Percentiles rank a stretch among this genome's conserved stretches.
Conservation (phyloP, 148 eudicot species). For the Chenopodium formosanum region DNA sequence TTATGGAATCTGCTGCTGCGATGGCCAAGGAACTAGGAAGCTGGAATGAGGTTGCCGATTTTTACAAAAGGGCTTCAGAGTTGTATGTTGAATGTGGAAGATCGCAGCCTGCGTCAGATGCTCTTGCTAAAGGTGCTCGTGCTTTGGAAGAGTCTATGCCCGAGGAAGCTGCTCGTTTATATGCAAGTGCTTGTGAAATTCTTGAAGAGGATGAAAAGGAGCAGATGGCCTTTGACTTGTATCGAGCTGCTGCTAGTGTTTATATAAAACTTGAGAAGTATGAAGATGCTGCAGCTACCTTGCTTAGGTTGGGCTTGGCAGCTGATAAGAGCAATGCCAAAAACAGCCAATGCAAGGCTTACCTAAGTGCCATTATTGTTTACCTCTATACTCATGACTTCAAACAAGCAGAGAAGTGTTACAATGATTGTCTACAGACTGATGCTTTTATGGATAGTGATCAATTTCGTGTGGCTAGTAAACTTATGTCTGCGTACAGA, state of each 20-base stretch:
- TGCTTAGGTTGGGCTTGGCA: slow-evolving; percentile 74
- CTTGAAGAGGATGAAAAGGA: slow-evolving; percentile 90
- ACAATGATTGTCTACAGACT: slow-evolving; percentile 81
- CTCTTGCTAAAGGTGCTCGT: slow-evolving; percentile 90
- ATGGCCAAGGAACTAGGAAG: slow-evolving; percentile 69
- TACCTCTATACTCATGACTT: slow-evolving; percentile 78
- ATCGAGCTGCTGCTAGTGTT: slow-evolving; percentile 63
- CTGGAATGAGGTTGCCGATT: slow-evolving; percentile 80
- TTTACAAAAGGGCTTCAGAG: slow-evolving; percentile 67
- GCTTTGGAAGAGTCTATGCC: slow-evolving; percentile 69
- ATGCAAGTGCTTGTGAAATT: slow-evolving; percentile 58
- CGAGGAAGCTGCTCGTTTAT: slow-evolving; percentile 63
- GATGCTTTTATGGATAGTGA: slow-evolving; percentile 76
- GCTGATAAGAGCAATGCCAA: slow-evolving; percentile 82
- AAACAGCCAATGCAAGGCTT: slow-evolving; percentile 94
- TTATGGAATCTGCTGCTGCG: slow-evolving; percentile 82
- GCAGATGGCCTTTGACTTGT: slow-evolving; percentile 86
- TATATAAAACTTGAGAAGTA: slow-evolving; percentile 78
- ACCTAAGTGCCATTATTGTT: slow-evolving; percentile 82
- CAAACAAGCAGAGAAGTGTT: slow-evolving; percentile 81
- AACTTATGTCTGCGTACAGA: slow-evolving; percentile 69
- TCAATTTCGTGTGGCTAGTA: slow-evolving; percentile 63
- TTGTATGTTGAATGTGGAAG: slow-evolving; percentile 75
- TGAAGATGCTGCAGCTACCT: slow-evolving; percentile 67
- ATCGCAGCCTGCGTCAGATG: slow-evolving; percentile 89